phyloP scores from a whole-genome alignment of 192 early-diverging fungal species.

The Entophlyctis luteolus region DNA sequence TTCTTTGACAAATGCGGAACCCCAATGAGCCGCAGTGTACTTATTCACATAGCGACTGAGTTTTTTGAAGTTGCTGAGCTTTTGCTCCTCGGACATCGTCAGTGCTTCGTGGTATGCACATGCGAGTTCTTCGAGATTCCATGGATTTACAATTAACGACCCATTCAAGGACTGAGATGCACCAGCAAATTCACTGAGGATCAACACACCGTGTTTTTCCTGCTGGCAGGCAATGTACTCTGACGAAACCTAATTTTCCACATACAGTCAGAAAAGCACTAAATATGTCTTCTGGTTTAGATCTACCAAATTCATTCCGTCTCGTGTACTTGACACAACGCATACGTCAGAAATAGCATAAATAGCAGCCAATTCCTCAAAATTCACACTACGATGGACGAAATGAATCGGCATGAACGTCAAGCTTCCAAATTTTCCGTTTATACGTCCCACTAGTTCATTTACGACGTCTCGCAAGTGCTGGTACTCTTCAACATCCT shows the following conservation, averaged over 20 bases:
- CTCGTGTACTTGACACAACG: conserved; percentile 92
- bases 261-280: background rate
- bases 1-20: conserved; percentile 87
- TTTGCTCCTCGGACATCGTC: conserved; percentile 78
- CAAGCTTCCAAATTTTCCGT: conserved; percentile 90
- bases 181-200: conserved; percentile 97
- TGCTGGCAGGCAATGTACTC: conserved; percentile 94
- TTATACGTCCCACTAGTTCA: conserved; percentile 96
- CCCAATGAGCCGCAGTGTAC: conserved; percentile 98
- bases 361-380: conserved; percentile 91
- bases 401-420: conserved; percentile 99
- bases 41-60: conserved; percentile 91
- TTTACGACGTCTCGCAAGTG: conserved; percentile 89
- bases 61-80: conserved; percentile 82
- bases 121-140: conserved; percentile 95
- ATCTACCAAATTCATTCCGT: conserved; percentile 95
- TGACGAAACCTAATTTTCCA: conserved; percentile 7
- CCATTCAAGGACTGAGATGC: conserved; percentile 97
- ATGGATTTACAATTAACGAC: conserved; percentile 97
- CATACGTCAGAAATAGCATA: conserved; percentile 96
- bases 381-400: conserved; percentile 92
- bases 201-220: conserved; percentile 88
- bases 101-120: conserved; percentile 86
- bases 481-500: conserved; percentile 99
- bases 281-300: background rate